A percentile compares a stretch with the other conserved stretches of the same genome.
Conservation (phyloP, 305 asterid species). For the Petunia hybrid region DNA sequence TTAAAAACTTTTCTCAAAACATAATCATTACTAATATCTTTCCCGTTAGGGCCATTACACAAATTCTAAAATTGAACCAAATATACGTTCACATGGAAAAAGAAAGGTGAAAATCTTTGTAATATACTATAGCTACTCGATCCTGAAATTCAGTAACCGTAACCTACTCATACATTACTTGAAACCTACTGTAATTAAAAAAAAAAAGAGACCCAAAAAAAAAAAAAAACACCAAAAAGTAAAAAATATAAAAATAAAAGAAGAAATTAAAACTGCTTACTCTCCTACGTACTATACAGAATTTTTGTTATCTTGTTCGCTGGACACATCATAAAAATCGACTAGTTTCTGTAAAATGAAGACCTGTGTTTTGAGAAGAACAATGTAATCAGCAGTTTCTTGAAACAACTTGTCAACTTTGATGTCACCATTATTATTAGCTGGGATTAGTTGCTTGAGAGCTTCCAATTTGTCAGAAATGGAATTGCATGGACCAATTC, state of each 20-base stretch:
- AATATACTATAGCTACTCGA: constrained; percentile 26
- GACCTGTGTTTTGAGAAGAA: constrained; percentile 63
- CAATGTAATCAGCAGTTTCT: constrained; percentile 78
- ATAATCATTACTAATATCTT: too few relatives aligned
- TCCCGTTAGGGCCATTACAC: background rate
- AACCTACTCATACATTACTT: constrained; percentile 33
- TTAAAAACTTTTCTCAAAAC: background rate
- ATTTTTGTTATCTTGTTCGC: constrained; percentile 35
- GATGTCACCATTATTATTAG: constrained; percentile 42
- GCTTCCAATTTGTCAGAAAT: constrained; percentile 78
- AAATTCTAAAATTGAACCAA: background rate
- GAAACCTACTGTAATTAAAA: constrained; percentile 4
- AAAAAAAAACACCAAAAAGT: background rate
- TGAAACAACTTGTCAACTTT: constrained; percentile 66
- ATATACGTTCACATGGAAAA: constrained; percentile 17
- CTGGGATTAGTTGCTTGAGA: constrained; percentile 67
- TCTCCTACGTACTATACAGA: constrained; percentile 42
- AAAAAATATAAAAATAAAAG: constrained; percentile 15
- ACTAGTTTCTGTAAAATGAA: constrained; percentile 64
- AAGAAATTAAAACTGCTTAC: background rate
- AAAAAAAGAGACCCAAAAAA: constrained; percentile 2
- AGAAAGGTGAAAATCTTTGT: constrained; percentile 24
- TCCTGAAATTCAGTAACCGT: constrained; percentile 21
- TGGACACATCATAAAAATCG: constrained; percentile 49
- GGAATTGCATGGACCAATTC: constrained; percentile 31